These are phyloP conservation scores for Microcyclospora tardicrescens DNA, from an alignment of 2,329 filamentous ascomycete genomes.

Conservation along the genomic window DNA sequence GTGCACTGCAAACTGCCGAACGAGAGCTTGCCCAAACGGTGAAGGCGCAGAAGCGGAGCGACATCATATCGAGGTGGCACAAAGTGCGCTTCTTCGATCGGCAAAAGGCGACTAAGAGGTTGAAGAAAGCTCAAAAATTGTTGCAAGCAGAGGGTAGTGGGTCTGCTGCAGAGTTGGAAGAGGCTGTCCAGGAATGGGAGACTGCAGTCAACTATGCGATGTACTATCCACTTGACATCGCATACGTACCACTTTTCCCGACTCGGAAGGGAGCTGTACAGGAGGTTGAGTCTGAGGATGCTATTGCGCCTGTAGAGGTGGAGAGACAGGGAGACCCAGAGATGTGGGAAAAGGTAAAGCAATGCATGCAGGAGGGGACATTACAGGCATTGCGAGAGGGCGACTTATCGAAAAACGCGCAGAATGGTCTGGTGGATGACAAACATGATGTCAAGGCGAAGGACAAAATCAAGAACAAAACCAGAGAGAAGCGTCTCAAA, in stretches of 20 bases:
- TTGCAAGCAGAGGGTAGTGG: constrained; percentile 30
- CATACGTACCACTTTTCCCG: constrained; percentile 49
- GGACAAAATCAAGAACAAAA: not conserved
- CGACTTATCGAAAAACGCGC: constrained; percentile 14
- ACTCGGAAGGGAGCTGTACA: constrained; percentile 20
- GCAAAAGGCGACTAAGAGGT: constrained; percentile 55
- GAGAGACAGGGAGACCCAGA: constrained; percentile 33
- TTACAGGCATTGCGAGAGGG: constrained; percentile 46
- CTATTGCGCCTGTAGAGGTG: constrained; percentile 30
- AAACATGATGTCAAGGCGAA: constrained; percentile 2
- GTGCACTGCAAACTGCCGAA: constrained; percentile 55
- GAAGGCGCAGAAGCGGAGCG: constrained; percentile 48
- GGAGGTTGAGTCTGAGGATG: constrained; percentile 25
- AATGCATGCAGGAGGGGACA: constrained; percentile 46
- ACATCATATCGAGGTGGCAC: constrained; percentile 68
- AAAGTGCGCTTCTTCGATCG: constrained; percentile 79
- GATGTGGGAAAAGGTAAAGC: constrained; percentile 58
- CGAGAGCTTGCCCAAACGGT: constrained; percentile 48
- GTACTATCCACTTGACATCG: constrained; percentile 57
- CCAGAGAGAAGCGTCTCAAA: constrained; percentile 1
- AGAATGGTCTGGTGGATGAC: constrained; percentile 2
- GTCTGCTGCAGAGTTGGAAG: constrained; percentile 18
- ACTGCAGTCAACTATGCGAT: constrained; percentile 65
- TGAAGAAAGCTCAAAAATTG: constrained; percentile 51
- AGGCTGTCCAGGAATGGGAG: constrained; percentile 36